phyloP scores from a whole-genome alignment of 1,284 basidiomycete species.

The Vanrija pseudolonga region DNA sequence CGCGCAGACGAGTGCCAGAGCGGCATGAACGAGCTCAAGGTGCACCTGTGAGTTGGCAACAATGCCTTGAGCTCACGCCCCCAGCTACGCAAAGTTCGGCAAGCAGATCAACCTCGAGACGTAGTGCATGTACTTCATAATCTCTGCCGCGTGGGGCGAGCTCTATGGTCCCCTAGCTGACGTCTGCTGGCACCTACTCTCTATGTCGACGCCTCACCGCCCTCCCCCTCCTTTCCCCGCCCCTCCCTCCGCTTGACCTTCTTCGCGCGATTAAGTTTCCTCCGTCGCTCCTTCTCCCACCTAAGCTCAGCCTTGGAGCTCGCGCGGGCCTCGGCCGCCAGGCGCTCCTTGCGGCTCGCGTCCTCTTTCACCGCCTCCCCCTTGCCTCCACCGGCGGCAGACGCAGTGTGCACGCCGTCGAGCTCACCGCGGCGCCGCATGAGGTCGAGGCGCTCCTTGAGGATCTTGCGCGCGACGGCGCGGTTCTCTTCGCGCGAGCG shows the following conservation, averaged over 20 bases:
- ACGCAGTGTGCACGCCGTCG: neutral
- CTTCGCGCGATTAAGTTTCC: conserved; percentile 45
- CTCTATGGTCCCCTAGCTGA: neutral
- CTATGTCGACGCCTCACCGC: neutral
- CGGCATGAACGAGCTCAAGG: conserved; percentile 87
- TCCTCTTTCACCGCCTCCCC: neutral
- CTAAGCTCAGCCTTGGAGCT: conserved; percentile 41
- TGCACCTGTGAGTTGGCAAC: conserved; percentile 56
- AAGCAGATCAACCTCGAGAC: conserved; percentile 84
- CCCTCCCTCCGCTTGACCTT: conserved; percentile 40
- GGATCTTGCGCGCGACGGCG: conserved; percentile 44
- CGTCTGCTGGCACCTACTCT: neutral
- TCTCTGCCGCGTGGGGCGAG: neutral
- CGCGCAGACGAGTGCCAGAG: conserved; percentile 69
- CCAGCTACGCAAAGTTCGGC: conserved; percentile 87
- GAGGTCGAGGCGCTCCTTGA: conserved; percentile 43
- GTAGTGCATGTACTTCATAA: conserved; percentile 1
- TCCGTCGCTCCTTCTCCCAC: conserved; percentile 44
- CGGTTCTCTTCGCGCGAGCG: conserved; percentile 50
- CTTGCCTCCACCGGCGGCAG: neutral
- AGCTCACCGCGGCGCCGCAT: conserved; percentile 25
- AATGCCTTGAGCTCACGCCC: neutral
- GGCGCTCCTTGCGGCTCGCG: conserved; percentile 17
- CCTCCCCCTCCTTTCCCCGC: conserved; percentile 4
- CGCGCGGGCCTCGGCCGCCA: conserved; percentile 13